Evolutionary conservation across 1,139 yeast species (phyloP), one percentile per base, ranked within the genome.

Genomic region (Magnusiomyces magnusii): DNA sequence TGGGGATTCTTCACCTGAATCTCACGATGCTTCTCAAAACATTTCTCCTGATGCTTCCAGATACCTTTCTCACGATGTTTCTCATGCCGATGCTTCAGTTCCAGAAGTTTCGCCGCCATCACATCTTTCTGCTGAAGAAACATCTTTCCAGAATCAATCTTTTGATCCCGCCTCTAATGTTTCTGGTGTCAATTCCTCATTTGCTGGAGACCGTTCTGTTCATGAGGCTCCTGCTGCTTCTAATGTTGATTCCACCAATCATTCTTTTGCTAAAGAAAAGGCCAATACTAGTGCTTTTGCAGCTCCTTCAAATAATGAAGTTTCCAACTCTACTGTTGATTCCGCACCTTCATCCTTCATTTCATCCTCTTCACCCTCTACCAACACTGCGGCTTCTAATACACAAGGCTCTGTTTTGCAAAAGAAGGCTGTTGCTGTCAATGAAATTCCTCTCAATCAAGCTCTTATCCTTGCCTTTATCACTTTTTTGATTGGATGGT

Each of bases 401-500:
- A 19, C n/a, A n/a, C n/a, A 19, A 25, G 25, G 49, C 25, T 17
- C 24, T n/a, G 49, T 25, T 21, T n/a, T 42, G n/a, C 19, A 41
- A 19, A 41, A 27, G 36, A 52, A 39, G 36, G 41, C 34, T 23
- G 36, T 17, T 25, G 36, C 13, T n/a, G 15, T n/a, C 7, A 52
- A 24, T 13, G 55, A 52, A 9, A 52, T 52, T 28, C 36, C 55
- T 24, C 55, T 52, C 34, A 27, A 13, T 17, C 47, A 52, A 25
- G 55, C 34, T 15, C 31, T 52, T 13, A 25, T 41, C 21, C 28
- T 52, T 25, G 55, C 31, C 3, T 17, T 52, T 23, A 24, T 52
- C n/a, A n/a, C 55, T 42, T 52, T 52, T 36, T 52, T 52, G 55
- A 52, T 52, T 25, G 55, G 55, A 13, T 52, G 55, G 55, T 52